Conservation (phyloP, 2,329 filamentous ascomycete species). For the Leptodontidium sp. region DNA sequence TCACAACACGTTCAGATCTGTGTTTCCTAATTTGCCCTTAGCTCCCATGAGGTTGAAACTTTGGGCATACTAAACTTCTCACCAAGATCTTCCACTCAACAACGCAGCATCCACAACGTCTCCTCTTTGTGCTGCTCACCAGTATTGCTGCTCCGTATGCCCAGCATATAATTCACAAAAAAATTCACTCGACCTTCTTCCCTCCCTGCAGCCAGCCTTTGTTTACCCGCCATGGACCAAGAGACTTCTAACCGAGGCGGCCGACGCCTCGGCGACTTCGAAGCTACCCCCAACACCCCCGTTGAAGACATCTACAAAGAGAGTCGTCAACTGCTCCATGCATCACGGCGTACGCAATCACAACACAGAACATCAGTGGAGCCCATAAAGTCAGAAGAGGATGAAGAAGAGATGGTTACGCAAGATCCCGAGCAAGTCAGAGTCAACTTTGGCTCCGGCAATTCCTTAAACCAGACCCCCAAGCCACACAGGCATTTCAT, state of each 20-base stretch:
- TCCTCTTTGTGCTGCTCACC: too few species aligned
- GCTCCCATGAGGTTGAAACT: background rate
- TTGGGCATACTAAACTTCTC: background rate
- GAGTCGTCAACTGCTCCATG: background rate
- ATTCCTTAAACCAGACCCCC: background rate
- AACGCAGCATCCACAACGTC: too few species aligned
- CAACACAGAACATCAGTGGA: background rate
- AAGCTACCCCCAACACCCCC: background rate
- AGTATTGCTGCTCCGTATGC: too few species aligned
- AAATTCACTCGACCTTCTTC: background rate
- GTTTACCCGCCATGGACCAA: background rate
- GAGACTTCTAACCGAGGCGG: background rate
- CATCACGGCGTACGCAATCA: background rate
- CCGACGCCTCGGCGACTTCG: background rate
- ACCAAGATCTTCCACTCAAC: background rate
- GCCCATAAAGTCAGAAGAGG: background rate
- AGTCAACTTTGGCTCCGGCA: background rate
- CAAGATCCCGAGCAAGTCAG: background rate
- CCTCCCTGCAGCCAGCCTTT: constrained; percentile 35
- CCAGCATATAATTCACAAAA: too few species aligned
- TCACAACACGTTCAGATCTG: background rate
- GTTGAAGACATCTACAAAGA: background rate
- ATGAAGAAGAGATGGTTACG: background rate
- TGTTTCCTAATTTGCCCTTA: too few species aligned
- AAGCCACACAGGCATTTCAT: background rate